Evolutionary conservation across 2,329 filamentous ascomycete genomes (phyloP).

Genomic region (Ceratocystis albifundus): DNA sequence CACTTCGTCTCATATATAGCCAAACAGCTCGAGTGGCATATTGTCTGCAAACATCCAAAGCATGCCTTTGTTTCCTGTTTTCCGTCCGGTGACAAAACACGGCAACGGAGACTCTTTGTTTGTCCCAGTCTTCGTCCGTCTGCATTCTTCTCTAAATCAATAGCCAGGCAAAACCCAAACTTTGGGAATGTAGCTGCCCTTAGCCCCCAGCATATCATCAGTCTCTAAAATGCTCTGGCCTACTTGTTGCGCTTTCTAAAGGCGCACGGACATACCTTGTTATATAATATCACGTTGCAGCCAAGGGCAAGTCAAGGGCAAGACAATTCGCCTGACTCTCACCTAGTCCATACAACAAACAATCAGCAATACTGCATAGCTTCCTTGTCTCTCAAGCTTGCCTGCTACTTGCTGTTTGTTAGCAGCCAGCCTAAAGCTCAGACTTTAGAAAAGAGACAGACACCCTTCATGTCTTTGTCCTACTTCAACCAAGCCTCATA

Average conservation of each 20-base stretch:
- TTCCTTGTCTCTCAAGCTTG: too few species aligned
- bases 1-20: background rate
- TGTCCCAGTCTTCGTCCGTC: background rate
- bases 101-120: background rate
- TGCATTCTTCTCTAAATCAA: background rate
- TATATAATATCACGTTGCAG: slow-evolving; percentile 10
- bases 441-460: too few species aligned
- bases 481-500: too few species aligned
- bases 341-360: too few species aligned
- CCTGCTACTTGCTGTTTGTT: too few species aligned
- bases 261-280: slow-evolving; percentile 8
- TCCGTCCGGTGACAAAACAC: background rate
- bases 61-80: too few species aligned
- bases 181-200: background rate
- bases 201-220: slow-evolving; percentile 1
- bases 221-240: background rate
- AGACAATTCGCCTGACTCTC: background rate
- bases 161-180: background rate
- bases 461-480: too few species aligned
- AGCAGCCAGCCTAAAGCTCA: too few species aligned
- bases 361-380: too few species aligned
- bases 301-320: background rate
- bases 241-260: background rate
- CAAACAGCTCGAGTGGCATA: background rate
- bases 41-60: too few species aligned